Conservation (phyloP, 176 grass and related monocot species). For the Saccharum spontaneum region DNA sequence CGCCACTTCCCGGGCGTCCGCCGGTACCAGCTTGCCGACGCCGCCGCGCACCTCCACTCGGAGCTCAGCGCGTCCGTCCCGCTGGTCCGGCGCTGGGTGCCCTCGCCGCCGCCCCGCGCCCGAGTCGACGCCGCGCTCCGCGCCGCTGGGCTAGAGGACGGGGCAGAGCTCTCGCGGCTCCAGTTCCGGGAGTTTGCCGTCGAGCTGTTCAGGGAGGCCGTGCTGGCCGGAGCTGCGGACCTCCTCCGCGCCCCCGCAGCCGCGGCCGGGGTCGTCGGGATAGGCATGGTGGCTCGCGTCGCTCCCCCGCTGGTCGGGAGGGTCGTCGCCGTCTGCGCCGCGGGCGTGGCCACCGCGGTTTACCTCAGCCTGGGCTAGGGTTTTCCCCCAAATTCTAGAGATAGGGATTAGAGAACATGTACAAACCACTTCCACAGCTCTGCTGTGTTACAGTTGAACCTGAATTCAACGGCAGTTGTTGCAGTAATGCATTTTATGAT, state of each 20-base stretch:
- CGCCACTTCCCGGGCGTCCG: constrained; percentile 52
- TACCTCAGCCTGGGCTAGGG: constrained; percentile 65
- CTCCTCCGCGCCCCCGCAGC: constrained; percentile 46
- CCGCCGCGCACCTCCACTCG: constrained; percentile 48
- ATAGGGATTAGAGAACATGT: background rate
- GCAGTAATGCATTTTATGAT: background rate
- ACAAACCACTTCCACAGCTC: background rate
- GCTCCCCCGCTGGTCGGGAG: constrained; percentile 44
- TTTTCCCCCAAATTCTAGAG: background rate
- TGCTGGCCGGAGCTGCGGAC: constrained; percentile 46
- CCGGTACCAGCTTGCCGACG: constrained; percentile 63
- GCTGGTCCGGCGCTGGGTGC: constrained; percentile 52
- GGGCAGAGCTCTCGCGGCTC: background rate
- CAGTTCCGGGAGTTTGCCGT: constrained; percentile 53
- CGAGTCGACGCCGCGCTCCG: constrained; percentile 53
- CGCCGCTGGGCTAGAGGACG: constrained; percentile 13
- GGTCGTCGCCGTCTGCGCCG: constrained; percentile 57
- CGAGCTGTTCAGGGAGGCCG: constrained; percentile 61
- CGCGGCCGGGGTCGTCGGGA: constrained; percentile 50
- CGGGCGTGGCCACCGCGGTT: constrained; percentile 57
- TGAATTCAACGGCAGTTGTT: background rate
- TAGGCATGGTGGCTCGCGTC: constrained; percentile 40
- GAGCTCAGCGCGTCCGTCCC: constrained; percentile 35
- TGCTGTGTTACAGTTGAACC: background rate
- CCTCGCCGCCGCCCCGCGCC: constrained; percentile 36